A percentile compares a stretch with the other conserved stretches of the same genome.
Conservation (phyloP, 2,329 filamentous ascomycete species). For the Stemphylium lycopersici region DNA sequence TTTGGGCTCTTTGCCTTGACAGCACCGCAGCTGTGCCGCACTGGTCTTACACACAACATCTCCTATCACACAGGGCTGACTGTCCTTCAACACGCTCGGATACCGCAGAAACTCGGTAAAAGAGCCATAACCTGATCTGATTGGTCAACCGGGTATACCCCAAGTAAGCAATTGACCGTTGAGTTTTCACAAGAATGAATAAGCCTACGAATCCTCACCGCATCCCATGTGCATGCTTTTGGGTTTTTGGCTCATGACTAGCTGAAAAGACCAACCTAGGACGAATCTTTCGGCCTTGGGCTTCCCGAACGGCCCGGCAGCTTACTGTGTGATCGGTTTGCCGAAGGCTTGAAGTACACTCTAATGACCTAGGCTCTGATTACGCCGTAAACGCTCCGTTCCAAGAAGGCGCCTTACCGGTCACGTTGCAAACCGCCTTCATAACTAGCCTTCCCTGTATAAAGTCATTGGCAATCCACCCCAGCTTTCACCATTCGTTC, state of each 20-base stretch:
- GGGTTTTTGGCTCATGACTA: neutral
- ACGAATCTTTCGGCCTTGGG: neutral
- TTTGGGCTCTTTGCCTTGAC: slow-evolving; percentile 9
- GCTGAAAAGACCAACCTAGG: neutral
- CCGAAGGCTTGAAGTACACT: slow-evolving; percentile 9
- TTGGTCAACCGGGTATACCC: slow-evolving; percentile 7
- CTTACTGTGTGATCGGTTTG: slow-evolving; percentile 4
- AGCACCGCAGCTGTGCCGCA: slow-evolving; percentile 3
- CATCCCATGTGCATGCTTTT: slow-evolving; percentile 1
- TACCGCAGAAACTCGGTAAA: slow-evolving; percentile 11
- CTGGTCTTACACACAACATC: slow-evolving; percentile 1
- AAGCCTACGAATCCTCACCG: slow-evolving; percentile 10
- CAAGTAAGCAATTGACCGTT: slow-evolving; percentile 22
- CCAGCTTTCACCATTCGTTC: neutral
- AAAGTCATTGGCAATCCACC: slow-evolving; percentile 10
- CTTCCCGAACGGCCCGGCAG: slow-evolving; percentile 5
- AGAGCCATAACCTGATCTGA: slow-evolving; percentile 6
- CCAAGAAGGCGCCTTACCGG: slow-evolving; percentile 13
- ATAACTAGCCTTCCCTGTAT: slow-evolving; percentile 17
- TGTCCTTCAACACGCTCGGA: slow-evolving; percentile 3
- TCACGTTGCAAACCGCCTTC: slow-evolving; percentile 8
- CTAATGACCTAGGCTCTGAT: slow-evolving; percentile 16
- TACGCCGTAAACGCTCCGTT: slow-evolving; percentile 13
- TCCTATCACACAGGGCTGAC: slow-evolving; percentile 15
- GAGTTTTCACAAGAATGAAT: slow-evolving; percentile 8